These are phyloP conservation scores for Tuber borchii DNA, from an alignment of 495 filamentous ascomycete genomes.

Conservation along the genomic window DNA sequence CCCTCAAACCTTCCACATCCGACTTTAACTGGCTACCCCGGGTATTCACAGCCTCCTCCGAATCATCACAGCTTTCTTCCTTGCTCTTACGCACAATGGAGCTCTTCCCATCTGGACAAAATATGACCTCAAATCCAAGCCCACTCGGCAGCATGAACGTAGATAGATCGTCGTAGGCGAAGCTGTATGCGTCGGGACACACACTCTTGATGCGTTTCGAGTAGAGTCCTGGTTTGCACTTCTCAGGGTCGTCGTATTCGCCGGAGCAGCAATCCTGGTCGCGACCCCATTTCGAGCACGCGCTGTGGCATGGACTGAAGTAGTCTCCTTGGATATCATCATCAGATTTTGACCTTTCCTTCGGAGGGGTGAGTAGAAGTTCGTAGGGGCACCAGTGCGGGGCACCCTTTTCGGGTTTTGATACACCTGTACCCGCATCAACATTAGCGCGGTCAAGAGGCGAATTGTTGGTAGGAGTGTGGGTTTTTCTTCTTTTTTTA, in stretches of 20 bases:
- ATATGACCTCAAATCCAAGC: constrained; percentile 66
- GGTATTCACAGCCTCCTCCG: constrained; percentile 39
- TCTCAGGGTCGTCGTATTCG: constrained; percentile 50
- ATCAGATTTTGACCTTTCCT: constrained; percentile 62
- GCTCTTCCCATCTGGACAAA: constrained; percentile 64
- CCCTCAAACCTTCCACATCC: not conserved
- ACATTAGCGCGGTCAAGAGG: not conserved
- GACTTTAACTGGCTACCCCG: not conserved
- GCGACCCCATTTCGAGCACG: constrained; percentile 57
- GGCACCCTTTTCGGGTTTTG: not conserved
- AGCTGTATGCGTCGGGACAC: constrained; percentile 79
- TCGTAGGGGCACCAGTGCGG: constrained; percentile 69
- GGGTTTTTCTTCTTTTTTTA: no score
- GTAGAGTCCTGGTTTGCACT: constrained; percentile 59
- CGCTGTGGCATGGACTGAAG: constrained; percentile 66
- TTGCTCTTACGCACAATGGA: constrained; percentile 52
- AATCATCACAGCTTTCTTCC: constrained; percentile 48
- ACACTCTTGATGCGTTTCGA: constrained; percentile 59
- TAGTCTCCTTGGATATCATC: constrained; percentile 57
- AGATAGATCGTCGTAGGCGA: constrained; percentile 67
- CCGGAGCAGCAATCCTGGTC: constrained; percentile 65
- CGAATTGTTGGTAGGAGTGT: not conserved
- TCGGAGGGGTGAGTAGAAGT: constrained; percentile 58
- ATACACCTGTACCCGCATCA: not conserved
- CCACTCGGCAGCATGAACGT: constrained; percentile 71